Conservation (phyloP, 1,139 yeast genomes). For the Taphrina populina region DNA sequence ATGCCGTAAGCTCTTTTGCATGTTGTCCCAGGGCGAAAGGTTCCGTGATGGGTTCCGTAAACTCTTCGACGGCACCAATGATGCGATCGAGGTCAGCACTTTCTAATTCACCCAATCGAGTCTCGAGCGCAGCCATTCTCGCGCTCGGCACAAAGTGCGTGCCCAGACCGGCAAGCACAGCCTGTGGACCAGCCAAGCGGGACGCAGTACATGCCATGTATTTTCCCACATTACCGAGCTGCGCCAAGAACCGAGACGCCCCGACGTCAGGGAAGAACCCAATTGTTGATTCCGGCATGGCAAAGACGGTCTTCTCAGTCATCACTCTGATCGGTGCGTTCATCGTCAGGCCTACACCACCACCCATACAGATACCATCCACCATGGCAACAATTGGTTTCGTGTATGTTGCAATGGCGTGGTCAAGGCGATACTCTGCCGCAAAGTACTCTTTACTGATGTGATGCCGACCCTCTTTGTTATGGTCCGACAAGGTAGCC, state of each 20-base stretch:
- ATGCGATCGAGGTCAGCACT: slow-evolving; percentile 50
- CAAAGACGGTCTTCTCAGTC: slow-evolving; percentile 82
- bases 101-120: slow-evolving; percentile 47
- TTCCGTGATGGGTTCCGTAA: slow-evolving; percentile 65
- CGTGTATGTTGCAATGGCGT: slow-evolving; percentile 70
- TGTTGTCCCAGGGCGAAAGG: slow-evolving; percentile 49
- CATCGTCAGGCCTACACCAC: slow-evolving; percentile 89
- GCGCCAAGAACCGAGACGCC: slow-evolving; percentile 81
- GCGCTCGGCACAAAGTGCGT: slow-evolving; percentile 81
- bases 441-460: slow-evolving; percentile 55
- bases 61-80: slow-evolving; percentile 74
- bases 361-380: slow-evolving; percentile 95
- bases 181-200: slow-evolving; percentile 71
- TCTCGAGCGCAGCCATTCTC: slow-evolving; percentile 60
- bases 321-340: slow-evolving; percentile 95
- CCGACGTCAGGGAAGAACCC: slow-evolving; percentile 98
- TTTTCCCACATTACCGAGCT: slow-evolving; percentile 76
- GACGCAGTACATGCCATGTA: slow-evolving; percentile 87
- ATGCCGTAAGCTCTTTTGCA: slow-evolving; percentile 41
- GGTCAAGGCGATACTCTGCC: slow-evolving; percentile 78
- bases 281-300: slow-evolving; percentile 98
- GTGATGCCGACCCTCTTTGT: slow-evolving; percentile 50
- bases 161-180: slow-evolving; percentile 74
- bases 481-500: slow-evolving; percentile 43
- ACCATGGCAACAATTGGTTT: slow-evolving; percentile 82